phyloP scores from a whole-genome alignment of 768 basidiomycete species.

The Kwoniella heveanensis region DNA sequence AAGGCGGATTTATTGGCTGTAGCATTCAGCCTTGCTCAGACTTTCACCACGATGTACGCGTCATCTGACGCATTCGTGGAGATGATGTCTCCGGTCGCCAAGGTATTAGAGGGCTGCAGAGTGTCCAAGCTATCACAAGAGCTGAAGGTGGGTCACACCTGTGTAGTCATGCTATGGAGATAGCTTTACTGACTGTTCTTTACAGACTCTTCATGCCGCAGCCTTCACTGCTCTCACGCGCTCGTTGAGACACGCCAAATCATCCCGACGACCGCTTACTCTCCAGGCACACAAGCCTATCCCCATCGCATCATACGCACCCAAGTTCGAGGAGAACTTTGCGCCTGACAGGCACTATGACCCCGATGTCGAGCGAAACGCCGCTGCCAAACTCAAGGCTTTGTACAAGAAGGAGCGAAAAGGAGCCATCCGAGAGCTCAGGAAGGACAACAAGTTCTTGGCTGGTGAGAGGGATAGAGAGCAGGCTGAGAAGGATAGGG shows the following conservation, averaged over 20 bases:
- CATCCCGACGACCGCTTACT: constrained; percentile 72
- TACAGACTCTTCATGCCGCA: constrained; percentile 61
- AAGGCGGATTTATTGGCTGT: constrained; percentile 73
- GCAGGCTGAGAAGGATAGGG: constrained; percentile 78
- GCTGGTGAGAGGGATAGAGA: constrained; percentile 82
- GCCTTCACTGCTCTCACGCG: constrained; percentile 63
- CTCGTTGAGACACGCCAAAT: constrained; percentile 71
- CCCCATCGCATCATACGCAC: constrained; percentile 87
- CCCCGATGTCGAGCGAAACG: constrained; percentile 88
- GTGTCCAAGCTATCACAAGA: constrained; percentile 59
- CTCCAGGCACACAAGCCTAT: constrained; percentile 95
- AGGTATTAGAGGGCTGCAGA: constrained; percentile 65
- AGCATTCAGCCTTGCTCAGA: constrained; percentile 69
- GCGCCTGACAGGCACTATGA: constrained; percentile 64
- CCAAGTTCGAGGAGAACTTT: constrained; percentile 76
- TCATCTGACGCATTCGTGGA: constrained; percentile 74
- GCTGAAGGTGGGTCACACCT: constrained; percentile 63
- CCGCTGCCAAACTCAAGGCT: constrained; percentile 76
- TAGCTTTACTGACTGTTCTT: too few relatives aligned
- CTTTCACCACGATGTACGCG: constrained; percentile 77
- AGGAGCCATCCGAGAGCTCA: constrained; percentile 91
- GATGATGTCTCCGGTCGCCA: constrained; percentile 69
- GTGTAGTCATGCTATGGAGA: too few relatives aligned
- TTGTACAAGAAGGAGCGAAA: constrained; percentile 94
- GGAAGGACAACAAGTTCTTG: constrained; percentile 93